Percentiles rank a stretch among this genome's conserved stretches.
Conservation (phyloP, 495 filamentous ascomycete genomes). For the Tuber brumale region DNA sequence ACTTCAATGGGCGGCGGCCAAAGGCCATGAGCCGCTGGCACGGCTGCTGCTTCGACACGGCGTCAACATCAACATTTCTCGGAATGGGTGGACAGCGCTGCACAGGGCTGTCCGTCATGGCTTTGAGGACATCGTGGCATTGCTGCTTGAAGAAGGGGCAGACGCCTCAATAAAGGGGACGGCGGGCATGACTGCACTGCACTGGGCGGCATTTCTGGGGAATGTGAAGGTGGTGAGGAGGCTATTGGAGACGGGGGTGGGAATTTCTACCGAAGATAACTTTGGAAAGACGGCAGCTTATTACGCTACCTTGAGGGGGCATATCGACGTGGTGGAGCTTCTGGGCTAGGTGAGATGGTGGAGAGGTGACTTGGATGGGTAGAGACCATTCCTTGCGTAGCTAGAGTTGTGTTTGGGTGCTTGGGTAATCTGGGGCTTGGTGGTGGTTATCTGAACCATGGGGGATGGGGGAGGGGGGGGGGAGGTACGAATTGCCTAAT, state of each 20-base stretch:
- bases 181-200: constrained; percentile 8
- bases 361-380: not conserved
- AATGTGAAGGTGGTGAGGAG: constrained; percentile 3
- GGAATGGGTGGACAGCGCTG: not conserved
- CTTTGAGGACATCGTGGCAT: not conserved
- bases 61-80: not conserved
- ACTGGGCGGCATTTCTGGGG: constrained; percentile 13
- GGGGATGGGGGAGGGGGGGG: not conserved
- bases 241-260: constrained; percentile 18
- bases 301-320: not conserved
- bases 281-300: constrained; percentile 8
- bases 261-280: constrained; percentile 12
- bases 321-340: not conserved
- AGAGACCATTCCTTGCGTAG: not conserved
- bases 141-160: not conserved
- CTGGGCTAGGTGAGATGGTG: not conserved
- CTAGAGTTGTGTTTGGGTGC: not conserved
- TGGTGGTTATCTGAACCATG: not conserved
- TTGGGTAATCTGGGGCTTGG: not conserved
- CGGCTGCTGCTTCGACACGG: not conserved
- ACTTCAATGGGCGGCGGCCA: not conserved
- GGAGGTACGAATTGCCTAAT: not conserved
- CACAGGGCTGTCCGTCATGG: not conserved
- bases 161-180: not conserved
- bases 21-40: not conserved